phyloP scores from a whole-genome alignment of 257 asterid genomes.

The Solanum etuberosum region DNA sequence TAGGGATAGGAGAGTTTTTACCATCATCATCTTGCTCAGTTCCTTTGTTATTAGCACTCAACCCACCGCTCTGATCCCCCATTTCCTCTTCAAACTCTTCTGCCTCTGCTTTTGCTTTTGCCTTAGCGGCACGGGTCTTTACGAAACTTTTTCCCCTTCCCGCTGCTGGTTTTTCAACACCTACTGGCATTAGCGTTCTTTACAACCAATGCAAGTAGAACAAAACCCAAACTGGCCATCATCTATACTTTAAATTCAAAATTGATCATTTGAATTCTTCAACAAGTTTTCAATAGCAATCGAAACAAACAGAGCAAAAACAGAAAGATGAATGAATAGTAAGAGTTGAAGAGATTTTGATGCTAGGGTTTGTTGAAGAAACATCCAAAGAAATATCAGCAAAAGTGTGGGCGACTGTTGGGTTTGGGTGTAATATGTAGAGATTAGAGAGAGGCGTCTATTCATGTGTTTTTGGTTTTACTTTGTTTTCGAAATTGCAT shows the following conservation, averaged over 20 bases:
- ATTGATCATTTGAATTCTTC: background rate
- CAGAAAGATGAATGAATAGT: background rate
- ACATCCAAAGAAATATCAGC: background rate
- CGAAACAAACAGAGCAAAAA: background rate
- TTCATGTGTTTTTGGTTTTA: background rate
- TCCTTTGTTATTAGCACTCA: conserved; percentile 26
- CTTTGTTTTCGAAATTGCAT: background rate
- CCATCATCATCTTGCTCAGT: conserved; percentile 20
- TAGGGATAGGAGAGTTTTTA: conserved; percentile 17
- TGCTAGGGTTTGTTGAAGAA: conserved; percentile 9
- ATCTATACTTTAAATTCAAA: background rate
- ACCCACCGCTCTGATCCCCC: conserved; percentile 29
- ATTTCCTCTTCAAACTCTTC: background rate
- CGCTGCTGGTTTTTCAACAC: background rate
- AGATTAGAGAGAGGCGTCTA: background rate
- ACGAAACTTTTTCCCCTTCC: background rate
- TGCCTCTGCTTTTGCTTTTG: background rate
- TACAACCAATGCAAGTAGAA: background rate
- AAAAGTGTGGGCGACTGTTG: background rate
- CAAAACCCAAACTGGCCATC: background rate
- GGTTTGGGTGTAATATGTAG: background rate
- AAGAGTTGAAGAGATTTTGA: background rate
- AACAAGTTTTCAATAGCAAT: background rate
- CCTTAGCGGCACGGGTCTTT: background rate
- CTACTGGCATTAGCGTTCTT: background rate